Conservation (phyloP, 164 flowering plant genomes). For the Vitis labrusca region DNA sequence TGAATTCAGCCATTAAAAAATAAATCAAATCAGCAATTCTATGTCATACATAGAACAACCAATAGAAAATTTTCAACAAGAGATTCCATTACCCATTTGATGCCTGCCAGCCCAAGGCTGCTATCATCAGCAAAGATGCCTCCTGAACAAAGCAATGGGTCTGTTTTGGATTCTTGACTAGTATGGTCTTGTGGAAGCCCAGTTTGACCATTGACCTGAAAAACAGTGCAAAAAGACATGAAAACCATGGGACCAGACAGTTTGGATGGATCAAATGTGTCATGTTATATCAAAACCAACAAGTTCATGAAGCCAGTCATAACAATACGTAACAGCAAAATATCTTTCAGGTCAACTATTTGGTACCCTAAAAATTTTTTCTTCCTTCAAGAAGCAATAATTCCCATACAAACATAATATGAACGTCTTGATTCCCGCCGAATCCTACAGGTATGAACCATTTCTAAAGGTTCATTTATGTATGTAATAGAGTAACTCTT, state of each 20-base stretch:
- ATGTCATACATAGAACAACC: background rate
- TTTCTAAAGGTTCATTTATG: background rate
- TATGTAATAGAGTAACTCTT: no score
- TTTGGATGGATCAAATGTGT: background rate
- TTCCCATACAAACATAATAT: background rate
- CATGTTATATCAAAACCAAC: background rate
- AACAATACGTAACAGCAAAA: background rate
- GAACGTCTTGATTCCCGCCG: background rate
- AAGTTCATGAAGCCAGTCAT: background rate
- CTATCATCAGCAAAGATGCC: constrained; percentile 33
- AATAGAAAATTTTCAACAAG: background rate
- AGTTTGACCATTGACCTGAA: constrained; percentile 33
- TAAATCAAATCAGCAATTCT: background rate
- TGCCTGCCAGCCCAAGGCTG: constrained; percentile 55
- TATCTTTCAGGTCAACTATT: background rate
- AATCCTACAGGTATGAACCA: background rate
- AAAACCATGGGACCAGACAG: background rate
- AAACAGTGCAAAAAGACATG: constrained; percentile 5
- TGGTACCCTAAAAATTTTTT: background rate
- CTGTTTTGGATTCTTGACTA: constrained; percentile 34
- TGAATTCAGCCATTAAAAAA: constrained; percentile 23
- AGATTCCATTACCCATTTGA: constrained; percentile 56
- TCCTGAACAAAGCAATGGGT: constrained; percentile 20
- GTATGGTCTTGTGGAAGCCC: constrained; percentile 18
- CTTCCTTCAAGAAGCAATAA: background rate